Evolutionary conservation across 768 basidiomycete genomes (phyloP).

Genomic region (Kwoniella heveanensis): DNA sequence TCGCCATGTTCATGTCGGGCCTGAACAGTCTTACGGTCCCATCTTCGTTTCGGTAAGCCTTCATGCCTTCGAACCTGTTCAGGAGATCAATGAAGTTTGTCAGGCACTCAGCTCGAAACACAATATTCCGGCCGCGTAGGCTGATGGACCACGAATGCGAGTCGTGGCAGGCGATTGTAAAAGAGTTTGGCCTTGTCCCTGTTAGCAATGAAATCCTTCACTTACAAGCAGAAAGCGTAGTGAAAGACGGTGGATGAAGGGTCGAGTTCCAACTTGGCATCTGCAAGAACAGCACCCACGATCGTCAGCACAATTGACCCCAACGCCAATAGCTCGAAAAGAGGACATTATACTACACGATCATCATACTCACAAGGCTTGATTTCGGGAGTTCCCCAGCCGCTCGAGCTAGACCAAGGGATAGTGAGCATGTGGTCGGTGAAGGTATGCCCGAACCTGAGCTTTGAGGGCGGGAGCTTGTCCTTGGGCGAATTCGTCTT

Average conservation of each 20-base stretch:
- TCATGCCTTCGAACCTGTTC: conserved; percentile 79
- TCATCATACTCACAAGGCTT: conserved; percentile 80
- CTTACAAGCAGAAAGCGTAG: conserved; percentile 78
- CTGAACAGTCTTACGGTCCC: conserved; percentile 82
- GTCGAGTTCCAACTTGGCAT: conserved; percentile 72
- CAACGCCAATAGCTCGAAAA: no score
- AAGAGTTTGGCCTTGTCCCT: no score
- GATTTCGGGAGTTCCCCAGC: conserved; percentile 83
- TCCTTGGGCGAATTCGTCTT: conserved; percentile 62
- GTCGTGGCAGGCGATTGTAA: no score
- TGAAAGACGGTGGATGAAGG: conserved; percentile 84
- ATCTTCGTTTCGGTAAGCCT: conserved; percentile 76
- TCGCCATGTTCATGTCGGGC: conserved; percentile 96
- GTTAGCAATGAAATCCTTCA: neutral
- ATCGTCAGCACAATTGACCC: neutral
- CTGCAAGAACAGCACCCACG: no score
- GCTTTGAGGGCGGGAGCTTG: conserved; percentile 66
- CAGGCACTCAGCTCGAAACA: no score
- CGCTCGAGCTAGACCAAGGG: conserved; percentile 70
- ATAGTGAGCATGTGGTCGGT: conserved; percentile 78
- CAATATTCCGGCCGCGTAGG: no score
- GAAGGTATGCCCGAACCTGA: conserved; percentile 85
- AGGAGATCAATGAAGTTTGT: no score
- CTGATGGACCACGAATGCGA: no score
- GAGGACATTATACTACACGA: no score